A percentile compares a stretch with the other conserved stretches of the same genome.
These are phyloP conservation scores for Fusarium pseudoanthophilum DNA, from an alignment of 2,329 filamentous ascomycete genomes.

Conservation along the genomic window DNA sequence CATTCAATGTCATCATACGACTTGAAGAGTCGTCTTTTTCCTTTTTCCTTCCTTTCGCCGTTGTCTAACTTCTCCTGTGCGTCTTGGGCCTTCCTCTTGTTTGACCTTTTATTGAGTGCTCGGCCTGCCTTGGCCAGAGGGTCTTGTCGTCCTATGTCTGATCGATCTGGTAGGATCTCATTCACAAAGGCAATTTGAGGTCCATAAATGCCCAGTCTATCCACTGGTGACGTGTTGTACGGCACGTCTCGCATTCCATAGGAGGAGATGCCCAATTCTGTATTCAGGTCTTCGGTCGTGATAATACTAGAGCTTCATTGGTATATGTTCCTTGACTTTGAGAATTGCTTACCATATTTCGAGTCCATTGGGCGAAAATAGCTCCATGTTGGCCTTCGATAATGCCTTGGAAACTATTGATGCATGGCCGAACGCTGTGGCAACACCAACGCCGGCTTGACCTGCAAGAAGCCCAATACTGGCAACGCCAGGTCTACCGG, in stretches of 20 bases:
- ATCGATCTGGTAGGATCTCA: not conserved
- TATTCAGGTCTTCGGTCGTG: not conserved
- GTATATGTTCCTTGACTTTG: accelerated
- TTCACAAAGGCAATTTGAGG: not conserved
- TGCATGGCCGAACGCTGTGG: not conserved
- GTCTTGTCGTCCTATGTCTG: not conserved
- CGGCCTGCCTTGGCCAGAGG: not conserved
- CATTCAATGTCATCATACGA: not conserved
- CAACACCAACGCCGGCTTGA: not conserved
- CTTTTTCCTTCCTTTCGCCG: not conserved
- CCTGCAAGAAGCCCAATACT: not conserved
- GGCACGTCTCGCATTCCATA: not conserved
- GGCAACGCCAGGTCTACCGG: not conserved
- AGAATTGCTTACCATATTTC: not conserved
- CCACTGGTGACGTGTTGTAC: not conserved
- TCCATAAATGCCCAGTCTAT: not conserved
- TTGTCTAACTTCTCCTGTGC: not conserved
- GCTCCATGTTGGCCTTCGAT: not conserved
- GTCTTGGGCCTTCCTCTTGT: not conserved
- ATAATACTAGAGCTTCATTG: not conserved
- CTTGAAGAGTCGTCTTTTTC: not conserved
- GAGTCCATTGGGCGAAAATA: not conserved
- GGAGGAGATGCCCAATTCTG: not conserved
- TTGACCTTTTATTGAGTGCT: not conserved
- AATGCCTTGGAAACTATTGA: not conserved